Evolutionary conservation across 108 stramenopile species (phyloP).

Genomic region (Conticribra weissflogii): DNA sequence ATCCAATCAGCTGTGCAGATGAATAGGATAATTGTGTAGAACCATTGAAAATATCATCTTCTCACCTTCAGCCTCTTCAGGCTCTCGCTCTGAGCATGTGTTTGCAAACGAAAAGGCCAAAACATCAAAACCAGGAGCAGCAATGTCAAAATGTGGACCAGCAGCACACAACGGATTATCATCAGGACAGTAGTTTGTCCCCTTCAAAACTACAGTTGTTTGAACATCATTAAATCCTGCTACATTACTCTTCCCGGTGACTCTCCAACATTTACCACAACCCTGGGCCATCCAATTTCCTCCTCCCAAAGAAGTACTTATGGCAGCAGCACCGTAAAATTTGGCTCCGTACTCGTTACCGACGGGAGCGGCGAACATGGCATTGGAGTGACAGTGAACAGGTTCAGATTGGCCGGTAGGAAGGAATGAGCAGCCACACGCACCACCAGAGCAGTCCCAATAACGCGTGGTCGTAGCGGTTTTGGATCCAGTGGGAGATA

Average conservation of each 20-base stretch:
- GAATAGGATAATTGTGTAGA: not conserved
- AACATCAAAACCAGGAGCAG: conserved; percentile 57
- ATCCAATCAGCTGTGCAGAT: not conserved
- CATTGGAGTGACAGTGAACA: conserved; percentile 42
- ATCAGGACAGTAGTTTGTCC: conserved; percentile 48
- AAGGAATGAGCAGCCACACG: conserved; percentile 36
- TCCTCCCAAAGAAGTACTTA: conserved; percentile 44
- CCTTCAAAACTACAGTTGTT: conserved; percentile 51
- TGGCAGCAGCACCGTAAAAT: conserved; percentile 54
- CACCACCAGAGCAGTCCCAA: conserved; percentile 49
- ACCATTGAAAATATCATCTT: not conserved
- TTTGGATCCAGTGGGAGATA: conserved; percentile 18
- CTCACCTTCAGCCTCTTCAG: conserved; percentile 21
- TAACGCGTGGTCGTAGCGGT: conserved; percentile 43
- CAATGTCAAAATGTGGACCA: conserved; percentile 54
- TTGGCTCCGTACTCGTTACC: conserved; percentile 45
- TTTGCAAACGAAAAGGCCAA: conserved; percentile 19
- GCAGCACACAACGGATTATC: conserved; percentile 30
- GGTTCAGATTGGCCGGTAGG: conserved; percentile 22
- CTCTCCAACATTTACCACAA: conserved; percentile 58
- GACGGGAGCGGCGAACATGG: conserved; percentile 52
- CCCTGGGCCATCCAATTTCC: conserved; percentile 43
- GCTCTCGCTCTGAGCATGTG: conserved; percentile 15
- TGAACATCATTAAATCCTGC: conserved; percentile 12
- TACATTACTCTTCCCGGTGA: conserved; percentile 43